Conservation (phyloP, 441 rosid species). For the Aleurites moluccanus region DNA sequence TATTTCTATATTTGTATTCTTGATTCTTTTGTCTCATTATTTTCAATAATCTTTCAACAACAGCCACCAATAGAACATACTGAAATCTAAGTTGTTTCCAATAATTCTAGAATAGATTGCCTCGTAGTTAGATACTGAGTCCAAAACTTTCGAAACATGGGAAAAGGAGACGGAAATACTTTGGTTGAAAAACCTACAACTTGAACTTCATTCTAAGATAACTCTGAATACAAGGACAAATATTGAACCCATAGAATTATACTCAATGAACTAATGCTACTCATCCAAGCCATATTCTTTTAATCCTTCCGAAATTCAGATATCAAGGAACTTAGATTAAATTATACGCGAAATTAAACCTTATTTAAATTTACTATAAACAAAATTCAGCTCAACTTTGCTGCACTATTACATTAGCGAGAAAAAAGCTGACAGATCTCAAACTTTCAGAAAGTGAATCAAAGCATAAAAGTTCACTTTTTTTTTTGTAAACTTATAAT, state of each 20-base stretch:
- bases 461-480: neutral
- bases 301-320: neutral
- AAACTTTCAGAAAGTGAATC: neutral
- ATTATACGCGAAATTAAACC: neutral
- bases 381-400: neutral
- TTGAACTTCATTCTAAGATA: neutral
- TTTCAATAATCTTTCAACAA: no score
- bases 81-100: neutral
- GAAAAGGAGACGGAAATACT: neutral
- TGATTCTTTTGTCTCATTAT: no score
- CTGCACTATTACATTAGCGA: neutral
- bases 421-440: constrained; percentile 2
- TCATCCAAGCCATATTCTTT: constrained; percentile 10
- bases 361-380: neutral
- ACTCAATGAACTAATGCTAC: neutral
- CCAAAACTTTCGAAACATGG: neutral
- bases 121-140: neutral
- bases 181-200: neutral
- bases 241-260: neutral
- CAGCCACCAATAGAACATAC: neutral
- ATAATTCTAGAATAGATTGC: neutral
- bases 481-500: neutral
- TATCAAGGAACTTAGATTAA: neutral
- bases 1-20: no score
- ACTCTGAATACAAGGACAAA: neutral